Conservation (phyloP, 768 basidiomycete genomes). For the Mycena pura region DNA sequence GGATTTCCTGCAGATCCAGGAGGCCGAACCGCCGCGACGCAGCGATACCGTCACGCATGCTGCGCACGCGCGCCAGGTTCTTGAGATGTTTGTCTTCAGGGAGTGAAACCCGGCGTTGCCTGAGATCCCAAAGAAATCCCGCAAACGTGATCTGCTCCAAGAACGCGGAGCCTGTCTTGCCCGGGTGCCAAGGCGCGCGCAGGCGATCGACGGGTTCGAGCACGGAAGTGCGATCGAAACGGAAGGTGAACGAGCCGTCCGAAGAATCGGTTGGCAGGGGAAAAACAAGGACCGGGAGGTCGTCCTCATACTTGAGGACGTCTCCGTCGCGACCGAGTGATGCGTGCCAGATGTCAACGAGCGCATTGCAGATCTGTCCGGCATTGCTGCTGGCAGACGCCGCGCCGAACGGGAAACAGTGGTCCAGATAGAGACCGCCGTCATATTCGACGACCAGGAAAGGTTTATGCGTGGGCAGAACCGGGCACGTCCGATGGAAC, state of each 20-base stretch:
- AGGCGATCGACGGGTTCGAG: conserved; percentile 20
- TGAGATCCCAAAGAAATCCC: conserved; percentile 39
- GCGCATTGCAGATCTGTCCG: conserved; percentile 21
- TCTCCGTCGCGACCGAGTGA: neutral
- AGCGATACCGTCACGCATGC: neutral
- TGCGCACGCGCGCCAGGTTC: conserved; percentile 16
- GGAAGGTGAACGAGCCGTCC: neutral
- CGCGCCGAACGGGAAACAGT: conserved; percentile 24
- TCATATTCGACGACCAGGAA: conserved; percentile 13
- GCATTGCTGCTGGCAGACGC: conserved; percentile 19
- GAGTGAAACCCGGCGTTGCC: conserved; percentile 27
- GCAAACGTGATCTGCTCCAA: conserved; percentile 23
- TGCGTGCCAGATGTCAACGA: conserved; percentile 8
- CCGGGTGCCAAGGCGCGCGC: conserved; percentile 33
- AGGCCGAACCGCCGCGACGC: neutral
- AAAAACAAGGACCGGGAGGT: neutral
- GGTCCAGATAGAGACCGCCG: conserved; percentile 6
- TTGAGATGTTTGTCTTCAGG: conserved; percentile 34
- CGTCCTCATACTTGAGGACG: neutral
- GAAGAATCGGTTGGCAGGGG: neutral
- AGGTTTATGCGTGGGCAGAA: conserved; percentile 15
- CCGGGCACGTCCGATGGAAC: conserved; percentile 19
- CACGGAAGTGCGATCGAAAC: neutral
- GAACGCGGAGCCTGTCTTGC: conserved; percentile 29
- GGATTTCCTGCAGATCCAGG: neutral